Percentiles rank a stretch among this genome's conserved stretches.
phyloP scores from a whole-genome alignment of 805 yeast species.

The Candida chauliodis region DNA sequence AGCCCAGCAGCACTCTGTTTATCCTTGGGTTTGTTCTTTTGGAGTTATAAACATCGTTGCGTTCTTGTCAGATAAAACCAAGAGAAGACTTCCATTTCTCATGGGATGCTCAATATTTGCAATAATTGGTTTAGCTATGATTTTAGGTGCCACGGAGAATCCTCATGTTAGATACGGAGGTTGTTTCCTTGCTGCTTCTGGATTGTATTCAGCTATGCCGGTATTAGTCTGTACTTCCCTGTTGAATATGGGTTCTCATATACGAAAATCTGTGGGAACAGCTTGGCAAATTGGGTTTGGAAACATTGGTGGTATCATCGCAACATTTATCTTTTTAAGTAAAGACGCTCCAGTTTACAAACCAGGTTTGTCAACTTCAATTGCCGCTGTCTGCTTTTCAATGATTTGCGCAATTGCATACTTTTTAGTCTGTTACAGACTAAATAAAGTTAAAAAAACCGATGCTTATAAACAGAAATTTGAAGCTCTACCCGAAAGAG shows the following conservation, averaged over 20 bases:
- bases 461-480: constrained; percentile 24
- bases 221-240: constrained; percentile 65
- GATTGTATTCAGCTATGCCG: constrained; percentile 66
- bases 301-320: constrained; percentile 67
- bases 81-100: constrained; percentile 45
- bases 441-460: constrained; percentile 22
- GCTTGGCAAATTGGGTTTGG: constrained; percentile 70
- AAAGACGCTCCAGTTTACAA: constrained; percentile 57
- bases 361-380: constrained; percentile 50
- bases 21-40: constrained; percentile 80
- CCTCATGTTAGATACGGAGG: constrained; percentile 54
- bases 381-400: constrained; percentile 47
- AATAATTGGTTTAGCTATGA: constrained; percentile 53
- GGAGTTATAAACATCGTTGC: constrained; percentile 65
- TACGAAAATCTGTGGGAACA: constrained; percentile 54
- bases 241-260: constrained; percentile 60
- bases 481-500: constrained; percentile 23
- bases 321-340: constrained; percentile 54
- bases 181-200: constrained; percentile 56
- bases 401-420: constrained; percentile 33
- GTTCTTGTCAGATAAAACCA: constrained; percentile 51
- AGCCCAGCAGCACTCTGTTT: constrained; percentile 79
- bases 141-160: constrained; percentile 41
- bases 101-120: constrained; percentile 28
- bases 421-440: constrained; percentile 21